Base-by-base conservation (phyloP, 441 rosid genomes). In the Daphne laureola region DNA sequence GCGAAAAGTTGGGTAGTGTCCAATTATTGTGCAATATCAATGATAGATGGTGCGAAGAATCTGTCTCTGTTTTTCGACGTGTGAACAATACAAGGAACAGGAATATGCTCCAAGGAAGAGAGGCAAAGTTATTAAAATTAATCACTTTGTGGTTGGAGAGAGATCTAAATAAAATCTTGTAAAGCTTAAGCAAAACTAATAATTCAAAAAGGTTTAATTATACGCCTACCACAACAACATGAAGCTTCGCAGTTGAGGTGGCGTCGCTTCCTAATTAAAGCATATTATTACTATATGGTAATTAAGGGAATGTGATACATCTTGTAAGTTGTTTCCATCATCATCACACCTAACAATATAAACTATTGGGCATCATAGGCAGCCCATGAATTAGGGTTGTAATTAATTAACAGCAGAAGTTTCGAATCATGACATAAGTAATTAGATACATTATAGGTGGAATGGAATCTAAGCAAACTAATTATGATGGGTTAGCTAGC, bases 91-190 rank as follows among this genome's bases (percentile, higher is more conserved):
- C 44, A 54, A 38, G 61, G 45, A 54, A 46, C 51, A 31, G 55
- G 72, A 65, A 73, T 71, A 57, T 63, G 72, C 62, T 67, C 68
- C 47, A 8, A 36, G 43, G 25, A 2, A 11, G n/a, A 42, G 0
- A 35, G 23, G n/a, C 12, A 38, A 8, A 27, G 9, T 23, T 36
- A 21, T 27, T 23, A 21, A 15, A 4, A 27, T 61, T 8, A 23
- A 36, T n/a, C n/a, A n/a, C n/a, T 8, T 15, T 21, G 41, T 4
- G 9, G 13, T 8, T 14, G 17, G 17, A 12, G 8, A 13, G 12
- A 51, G 44, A 15, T 47, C 41, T 45, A 46, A 55, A 58, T 42
- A 43, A 76, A 64, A 76, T 72, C 74, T 58, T 16, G 3, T 46
- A 65, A 70, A 60, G 40, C 41, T 41, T 54, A 31, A 31, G 11